Percentiles rank a stretch among this genome's conserved stretches.
Conservation (phyloP, 2,329 filamentous ascomycete genomes). For the Ophiocordyceps robertsii region DNA sequence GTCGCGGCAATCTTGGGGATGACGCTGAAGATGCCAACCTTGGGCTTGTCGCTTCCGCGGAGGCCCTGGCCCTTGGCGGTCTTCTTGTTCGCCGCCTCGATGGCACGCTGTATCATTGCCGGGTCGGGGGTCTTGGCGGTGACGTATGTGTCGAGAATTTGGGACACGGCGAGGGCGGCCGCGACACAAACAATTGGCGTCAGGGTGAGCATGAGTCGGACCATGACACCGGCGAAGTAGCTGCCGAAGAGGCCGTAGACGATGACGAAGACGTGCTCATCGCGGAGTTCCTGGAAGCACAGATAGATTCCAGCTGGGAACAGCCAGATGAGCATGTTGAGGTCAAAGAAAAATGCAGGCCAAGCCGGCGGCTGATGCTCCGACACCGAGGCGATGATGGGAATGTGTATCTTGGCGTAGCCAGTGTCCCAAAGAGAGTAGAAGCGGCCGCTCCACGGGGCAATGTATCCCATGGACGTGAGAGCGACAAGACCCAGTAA, state of each 20-base stretch:
- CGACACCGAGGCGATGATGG: slow-evolving; percentile 98
- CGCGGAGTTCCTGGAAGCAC: slow-evolving; percentile 85
- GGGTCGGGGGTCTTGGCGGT: slow-evolving; percentile 47
- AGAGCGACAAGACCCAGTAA: slow-evolving; percentile 70
- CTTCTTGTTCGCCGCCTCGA: slow-evolving; percentile 46
- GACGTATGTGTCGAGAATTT: slow-evolving; percentile 79
- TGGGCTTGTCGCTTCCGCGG: slow-evolving; percentile 55
- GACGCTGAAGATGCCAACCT: slow-evolving; percentile 71
- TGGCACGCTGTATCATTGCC: slow-evolving; percentile 27
- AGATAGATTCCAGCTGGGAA: slow-evolving; percentile 98
- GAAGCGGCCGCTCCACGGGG: slow-evolving; percentile 96
- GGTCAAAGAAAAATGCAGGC: slow-evolving; percentile 98
- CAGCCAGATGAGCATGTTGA: slow-evolving; percentile 97
- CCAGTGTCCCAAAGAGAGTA: slow-evolving; percentile 98
- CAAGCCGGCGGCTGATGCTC: slow-evolving; percentile 98
- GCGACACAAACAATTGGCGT: slow-evolving; percentile 94
- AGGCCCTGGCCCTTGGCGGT: slow-evolving; percentile 39
- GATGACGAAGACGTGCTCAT: slow-evolving; percentile 96
- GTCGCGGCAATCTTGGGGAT: slow-evolving; percentile 72
- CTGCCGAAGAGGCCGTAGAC: slow-evolving; percentile 94
- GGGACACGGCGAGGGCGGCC: slow-evolving; percentile 76
- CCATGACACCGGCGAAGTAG: slow-evolving; percentile 99
- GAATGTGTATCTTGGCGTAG: slow-evolving; percentile 98
- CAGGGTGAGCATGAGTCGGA: slow-evolving; percentile 93
- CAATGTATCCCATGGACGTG: slow-evolving; percentile 81